Evolutionary conservation across 2,329 filamentous ascomycete genomes (phyloP), one percentile per base, ranked within the genome.

Genomic region (Neoscytalidium dimidiatum): DNA sequence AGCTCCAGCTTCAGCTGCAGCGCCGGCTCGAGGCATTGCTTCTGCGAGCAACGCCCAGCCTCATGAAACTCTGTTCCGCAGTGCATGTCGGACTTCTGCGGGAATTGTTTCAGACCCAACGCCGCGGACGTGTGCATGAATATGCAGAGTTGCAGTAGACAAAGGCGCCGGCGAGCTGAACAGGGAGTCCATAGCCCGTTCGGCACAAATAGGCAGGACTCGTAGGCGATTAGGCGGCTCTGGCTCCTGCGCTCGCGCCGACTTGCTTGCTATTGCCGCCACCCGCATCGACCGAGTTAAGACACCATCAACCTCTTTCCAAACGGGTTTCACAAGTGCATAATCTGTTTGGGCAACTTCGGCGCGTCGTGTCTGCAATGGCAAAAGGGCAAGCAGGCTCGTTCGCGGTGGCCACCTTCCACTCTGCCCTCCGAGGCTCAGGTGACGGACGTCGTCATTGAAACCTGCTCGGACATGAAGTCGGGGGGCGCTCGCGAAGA

Each of bases 291-390:
- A 33, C 33, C 56, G 41, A 60, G 56, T 6, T 21, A 31, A 33
- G 56, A 60, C n/a, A 8, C 41, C 56, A 60, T 60, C 56, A 46
- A 60, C 56, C 56, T 60, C 56, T 46, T 41, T 60, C 56, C 41
- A 31, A 60, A 46, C 38, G 56, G 29, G 56, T 60, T 60, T 60
- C 56, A 60, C 38, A 31, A 17, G 26, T 17, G 33, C 56, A 60
- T 35, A 38, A 35, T 35, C 51, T 41, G 33, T 41, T 56, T 56
- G 13, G 56, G 26, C 23, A 4, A 11, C 31, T 6, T 33, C 3
- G 28, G 13, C 17, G n/a, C 7, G n/a, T 35, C 17, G 28, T 33
- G 28, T 35, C 49, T 28, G 52, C 52, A 41, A 46, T 46, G 56
- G 56, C 7, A 17, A 23, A 26, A 19, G 23, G 56, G 28, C 56